These are phyloP conservation scores for Pythium diclinum DNA, from an alignment of 352 stramenopile genomes.

Conservation along the genomic window DNA sequence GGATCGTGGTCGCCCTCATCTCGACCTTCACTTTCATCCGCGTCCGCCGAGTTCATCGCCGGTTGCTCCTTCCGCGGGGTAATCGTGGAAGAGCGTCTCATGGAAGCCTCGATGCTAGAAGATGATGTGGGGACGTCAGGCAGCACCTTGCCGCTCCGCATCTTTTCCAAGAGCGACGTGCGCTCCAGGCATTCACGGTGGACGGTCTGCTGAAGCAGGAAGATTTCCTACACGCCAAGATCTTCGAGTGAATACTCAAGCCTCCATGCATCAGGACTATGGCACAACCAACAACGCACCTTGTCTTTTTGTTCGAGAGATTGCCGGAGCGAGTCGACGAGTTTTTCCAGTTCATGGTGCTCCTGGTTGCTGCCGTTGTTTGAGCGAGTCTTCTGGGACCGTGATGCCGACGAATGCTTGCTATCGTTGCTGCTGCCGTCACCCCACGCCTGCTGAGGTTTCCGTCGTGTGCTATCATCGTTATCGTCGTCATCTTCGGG, in stretches of 20 bases:
- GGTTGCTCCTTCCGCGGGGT: conserved; percentile 5
- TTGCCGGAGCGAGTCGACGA: conserved; percentile 39
- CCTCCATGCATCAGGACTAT: background rate
- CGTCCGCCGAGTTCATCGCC: conserved; percentile 9
- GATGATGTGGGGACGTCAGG: conserved; percentile 36
- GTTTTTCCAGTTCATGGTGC: conserved; percentile 37
- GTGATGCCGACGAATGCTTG: background rate
- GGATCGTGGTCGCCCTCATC: conserved; percentile 21
- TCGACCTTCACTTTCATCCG: conserved; percentile 22
- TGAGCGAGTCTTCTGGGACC: background rate
- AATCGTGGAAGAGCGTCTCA: conserved; percentile 3
- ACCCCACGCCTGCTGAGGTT: conserved; percentile 16
- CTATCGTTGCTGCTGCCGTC: background rate
- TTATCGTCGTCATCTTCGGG: conserved; percentile 4
- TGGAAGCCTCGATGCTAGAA: conserved; percentile 2
- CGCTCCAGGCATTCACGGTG: conserved; percentile 81
- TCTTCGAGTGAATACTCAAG: background rate
- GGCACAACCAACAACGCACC: background rate
- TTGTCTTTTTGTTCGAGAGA: conserved; percentile 53
- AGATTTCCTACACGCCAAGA: conserved; percentile 51
- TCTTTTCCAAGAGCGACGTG: conserved; percentile 71
- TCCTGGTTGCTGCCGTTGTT: conserved; percentile 40
- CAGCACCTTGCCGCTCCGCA: conserved; percentile 64
- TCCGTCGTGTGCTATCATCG: conserved; percentile 3
- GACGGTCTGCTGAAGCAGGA: conserved; percentile 73